phyloP scores from a whole-genome alignment of 495 filamentous ascomycete genomes.

The Aspergillus panamensis region DNA sequence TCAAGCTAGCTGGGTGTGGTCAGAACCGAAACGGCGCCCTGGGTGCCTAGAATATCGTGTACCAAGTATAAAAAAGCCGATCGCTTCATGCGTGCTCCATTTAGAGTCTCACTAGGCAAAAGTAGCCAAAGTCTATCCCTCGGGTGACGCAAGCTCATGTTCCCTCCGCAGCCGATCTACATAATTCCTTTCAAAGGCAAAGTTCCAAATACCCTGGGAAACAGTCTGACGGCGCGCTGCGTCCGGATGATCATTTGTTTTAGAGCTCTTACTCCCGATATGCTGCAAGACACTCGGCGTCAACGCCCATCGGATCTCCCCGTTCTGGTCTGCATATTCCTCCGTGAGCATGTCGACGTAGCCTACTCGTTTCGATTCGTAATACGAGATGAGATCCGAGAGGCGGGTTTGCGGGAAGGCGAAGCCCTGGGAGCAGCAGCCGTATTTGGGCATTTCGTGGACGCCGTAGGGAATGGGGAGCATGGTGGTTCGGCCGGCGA shows the following conservation, averaged over 20 bases:
- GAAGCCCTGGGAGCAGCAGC: conserved; percentile 49
- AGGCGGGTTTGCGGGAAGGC: conserved; percentile 37
- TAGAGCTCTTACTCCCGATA: conserved; percentile 40
- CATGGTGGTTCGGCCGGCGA: conserved; percentile 36
- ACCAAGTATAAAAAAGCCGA: too few species aligned
- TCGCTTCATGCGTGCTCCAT: too few species aligned
- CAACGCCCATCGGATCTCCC: conserved; percentile 45
- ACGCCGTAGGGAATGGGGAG: conserved; percentile 36
- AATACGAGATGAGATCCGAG: conserved; percentile 25
- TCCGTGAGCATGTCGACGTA: conserved; percentile 48
- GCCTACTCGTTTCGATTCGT: conserved; percentile 15
- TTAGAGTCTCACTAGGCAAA: too few species aligned
- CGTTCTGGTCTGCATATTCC: conserved; percentile 36
- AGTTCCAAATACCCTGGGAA: conserved; percentile 39
- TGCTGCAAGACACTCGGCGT: conserved; percentile 52
- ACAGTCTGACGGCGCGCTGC: conserved; percentile 13
- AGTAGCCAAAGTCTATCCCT: too few species aligned
- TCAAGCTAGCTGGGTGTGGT: too few species aligned
- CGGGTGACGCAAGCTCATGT: not conserved
- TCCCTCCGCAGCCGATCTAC: not conserved
- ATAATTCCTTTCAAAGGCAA: conserved; percentile 37
- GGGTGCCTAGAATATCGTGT: too few species aligned
- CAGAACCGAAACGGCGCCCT: too few species aligned
- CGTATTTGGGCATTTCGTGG: conserved; percentile 47
- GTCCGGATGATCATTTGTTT: conserved; percentile 20